phyloP scores from a whole-genome alignment of 73 alveolate species.

The Paramecium octaurelia region DNA sequence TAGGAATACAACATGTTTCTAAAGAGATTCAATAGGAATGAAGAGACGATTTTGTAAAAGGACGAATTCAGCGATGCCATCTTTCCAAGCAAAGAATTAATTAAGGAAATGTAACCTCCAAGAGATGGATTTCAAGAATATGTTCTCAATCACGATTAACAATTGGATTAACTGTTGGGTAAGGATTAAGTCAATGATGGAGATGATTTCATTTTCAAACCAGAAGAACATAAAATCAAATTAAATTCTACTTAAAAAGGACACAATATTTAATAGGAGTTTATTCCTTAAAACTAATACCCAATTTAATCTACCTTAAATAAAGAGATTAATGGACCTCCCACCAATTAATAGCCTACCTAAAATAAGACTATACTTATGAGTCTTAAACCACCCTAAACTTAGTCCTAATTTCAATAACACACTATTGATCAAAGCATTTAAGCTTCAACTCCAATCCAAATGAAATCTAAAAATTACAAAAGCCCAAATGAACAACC shows the following conservation, averaged over 20 bases:
- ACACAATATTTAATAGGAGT: not conserved
- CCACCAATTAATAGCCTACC: not conserved
- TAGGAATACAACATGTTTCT: slow-evolving; percentile 16
- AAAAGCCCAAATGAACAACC: not conserved
- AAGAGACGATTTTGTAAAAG: not conserved
- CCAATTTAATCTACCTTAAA: not conserved
- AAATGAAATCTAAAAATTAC: not conserved
- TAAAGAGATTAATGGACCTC: not conserved
- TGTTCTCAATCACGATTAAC: slow-evolving; percentile 12
- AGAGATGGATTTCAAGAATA: slow-evolving; percentile 25
- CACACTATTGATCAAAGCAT: not conserved
- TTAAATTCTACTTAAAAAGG: not conserved
- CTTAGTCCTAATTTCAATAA: not conserved
- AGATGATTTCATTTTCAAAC: slow-evolving; percentile 17
- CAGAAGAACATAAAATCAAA: slow-evolving; percentile 28
- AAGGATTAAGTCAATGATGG: not conserved
- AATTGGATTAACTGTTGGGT: slow-evolving; percentile 9
- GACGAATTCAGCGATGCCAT: slow-evolving; percentile 44
- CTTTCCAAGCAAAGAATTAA: slow-evolving; percentile 11
- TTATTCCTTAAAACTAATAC: not conserved
- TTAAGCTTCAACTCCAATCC: not conserved
- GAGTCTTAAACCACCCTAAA: not conserved
- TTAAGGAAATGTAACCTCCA: not conserved
- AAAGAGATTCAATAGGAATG: slow-evolving; percentile 29
- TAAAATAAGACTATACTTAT: not conserved